Evolutionary conservation across 192 early-diverging fungal genomes (phyloP).

Genomic region (Coemansia sp.): DNA sequence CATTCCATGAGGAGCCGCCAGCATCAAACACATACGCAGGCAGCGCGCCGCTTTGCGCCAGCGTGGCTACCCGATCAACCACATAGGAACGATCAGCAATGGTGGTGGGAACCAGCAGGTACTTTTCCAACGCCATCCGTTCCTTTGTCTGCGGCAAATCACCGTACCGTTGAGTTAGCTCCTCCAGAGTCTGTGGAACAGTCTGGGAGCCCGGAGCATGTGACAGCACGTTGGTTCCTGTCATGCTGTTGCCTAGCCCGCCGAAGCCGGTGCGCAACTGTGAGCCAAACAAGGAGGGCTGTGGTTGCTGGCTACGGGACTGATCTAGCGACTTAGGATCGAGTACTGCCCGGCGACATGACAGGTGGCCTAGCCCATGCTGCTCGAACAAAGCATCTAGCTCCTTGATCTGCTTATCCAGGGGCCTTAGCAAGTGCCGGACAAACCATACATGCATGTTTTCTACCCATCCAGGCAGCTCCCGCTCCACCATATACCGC

Average conservation of each 20-base stretch:
- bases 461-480: constrained; percentile 42
- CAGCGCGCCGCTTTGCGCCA: constrained; percentile 43
- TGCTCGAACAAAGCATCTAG: constrained; percentile 44
- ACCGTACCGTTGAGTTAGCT: constrained; percentile 39
- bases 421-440: constrained; percentile 44
- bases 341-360: constrained; percentile 37
- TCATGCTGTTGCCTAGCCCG: constrained; percentile 17
- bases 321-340: constrained; percentile 38
- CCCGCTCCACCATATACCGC: constrained; percentile 36
- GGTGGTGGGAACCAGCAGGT: constrained; percentile 43
- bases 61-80: constrained; percentile 39
- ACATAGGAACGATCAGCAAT: constrained; percentile 38
- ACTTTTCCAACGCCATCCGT: constrained; percentile 54
- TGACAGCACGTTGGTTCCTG: constrained; percentile 7
- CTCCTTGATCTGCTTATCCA: constrained; percentile 44
- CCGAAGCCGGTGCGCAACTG: constrained; percentile 6
- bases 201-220: constrained; percentile 7
- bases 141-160: constrained; percentile 43
- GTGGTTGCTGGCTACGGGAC: constrained; percentile 13
- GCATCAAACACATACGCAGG: constrained; percentile 43
- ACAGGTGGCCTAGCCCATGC: constrained; percentile 42
- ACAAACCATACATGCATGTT: constrained; percentile 54
- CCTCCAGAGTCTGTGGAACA: constrained; percentile 38
- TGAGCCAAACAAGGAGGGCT: not conserved
- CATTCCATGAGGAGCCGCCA: constrained; percentile 37